Evolutionary conservation across 2,329 filamentous ascomycete genomes (phyloP).

Genomic region (Pyrenochaeta sp.): DNA sequence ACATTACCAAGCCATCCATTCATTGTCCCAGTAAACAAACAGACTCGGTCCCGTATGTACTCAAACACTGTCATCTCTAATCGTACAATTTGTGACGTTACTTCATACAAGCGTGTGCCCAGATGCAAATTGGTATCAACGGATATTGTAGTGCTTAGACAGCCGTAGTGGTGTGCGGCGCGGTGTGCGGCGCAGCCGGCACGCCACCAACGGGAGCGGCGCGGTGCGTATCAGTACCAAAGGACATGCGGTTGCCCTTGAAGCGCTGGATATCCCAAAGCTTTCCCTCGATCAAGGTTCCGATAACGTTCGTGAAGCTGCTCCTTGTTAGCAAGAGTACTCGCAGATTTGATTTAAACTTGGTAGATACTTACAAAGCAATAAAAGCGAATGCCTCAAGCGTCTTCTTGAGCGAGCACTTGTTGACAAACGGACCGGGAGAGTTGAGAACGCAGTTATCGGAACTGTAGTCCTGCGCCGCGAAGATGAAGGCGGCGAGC

Average conservation of each 20-base stretch:
- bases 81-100: background rate
- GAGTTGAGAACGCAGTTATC: conserved; percentile 17
- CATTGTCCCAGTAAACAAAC: too few species aligned
- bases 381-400: conserved; percentile 32
- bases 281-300: conserved; percentile 21
- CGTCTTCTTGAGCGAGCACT: conserved; percentile 3
- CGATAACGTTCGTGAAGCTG: conserved; percentile 29
- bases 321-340: background rate
- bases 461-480: conserved; percentile 29
- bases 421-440: conserved; percentile 11
- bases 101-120: background rate
- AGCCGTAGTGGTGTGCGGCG: background rate
- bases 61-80: background rate
- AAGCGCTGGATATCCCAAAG: conserved; percentile 13
- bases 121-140: background rate
- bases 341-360: background rate
- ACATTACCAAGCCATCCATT: too few species aligned
- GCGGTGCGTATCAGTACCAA: conserved; percentile 6
- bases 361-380: conserved; percentile 27
- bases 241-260: conserved; percentile 10
- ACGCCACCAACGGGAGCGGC: conserved; percentile 3
- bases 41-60: background rate
- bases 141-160: background rate
- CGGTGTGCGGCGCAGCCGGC: background rate
- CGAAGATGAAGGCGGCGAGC: conserved; percentile 35